Base-by-base conservation (phyloP, 257 asterid genomes). In the Solanum appendiculatum region DNA sequence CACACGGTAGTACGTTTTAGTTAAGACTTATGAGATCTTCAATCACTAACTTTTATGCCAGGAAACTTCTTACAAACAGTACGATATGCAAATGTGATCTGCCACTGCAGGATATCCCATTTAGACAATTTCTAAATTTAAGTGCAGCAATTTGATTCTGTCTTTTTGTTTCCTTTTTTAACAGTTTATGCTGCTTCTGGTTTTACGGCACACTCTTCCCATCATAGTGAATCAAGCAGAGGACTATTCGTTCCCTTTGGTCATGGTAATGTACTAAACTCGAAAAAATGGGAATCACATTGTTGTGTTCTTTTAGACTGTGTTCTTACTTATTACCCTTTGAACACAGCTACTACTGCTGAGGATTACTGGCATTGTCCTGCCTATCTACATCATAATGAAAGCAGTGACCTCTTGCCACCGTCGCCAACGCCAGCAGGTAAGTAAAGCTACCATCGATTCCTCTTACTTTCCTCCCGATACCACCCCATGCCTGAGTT, bases 111-210 rank as follows among this genome's bases (percentile, higher is more conserved):
- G 60, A 25, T 51, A 27, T 78, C 37, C 39, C 25, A 0, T 16
- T 78, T 78, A 78, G 64, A 25, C 40, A 1, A 16, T 27, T 44
- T 78, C 39, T 39, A 40, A 27, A 36, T 63, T 3, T 10, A 84
- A 9, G 21, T 40, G 48, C 6, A 44, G 66, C 82, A 85, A 58
- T 68, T 46, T 25, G 16, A 48, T 81, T 81, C 68, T 9, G 27
- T 81, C 44, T 3, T 88, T 77, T 73, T 86, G 16, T 69, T 39
- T 77, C 80, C 77, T 25, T 66, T n/a, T 27, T 58, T 14, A 90
- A 90, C 96, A 97, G 99, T 93, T 95, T 87, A 94, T 96, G 99
- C 69, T 95, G 90, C 97, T 97, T 87, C 91, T 97, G 37, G 92
- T 96, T 18, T 87, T 95, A 88, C 92, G 98, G 88, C 99, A 97